Evolutionary conservation across 148 eudicot species (phyloP).

Genomic region (Mesembryanthemum crystallinum): DNA sequence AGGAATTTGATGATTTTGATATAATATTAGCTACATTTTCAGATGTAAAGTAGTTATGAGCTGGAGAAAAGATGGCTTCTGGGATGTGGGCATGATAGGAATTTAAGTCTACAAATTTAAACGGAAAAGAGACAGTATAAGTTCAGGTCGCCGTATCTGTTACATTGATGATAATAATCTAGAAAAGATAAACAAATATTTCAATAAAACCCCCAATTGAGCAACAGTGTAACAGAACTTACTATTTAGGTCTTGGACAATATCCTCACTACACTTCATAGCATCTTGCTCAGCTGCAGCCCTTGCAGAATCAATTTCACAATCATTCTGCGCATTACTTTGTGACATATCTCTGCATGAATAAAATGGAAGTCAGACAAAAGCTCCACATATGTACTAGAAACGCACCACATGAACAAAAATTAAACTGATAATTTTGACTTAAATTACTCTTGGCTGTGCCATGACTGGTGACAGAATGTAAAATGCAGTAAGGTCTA

Average conservation of each 20-base stretch:
- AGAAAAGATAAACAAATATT: not conserved
- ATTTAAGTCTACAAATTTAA: no score
- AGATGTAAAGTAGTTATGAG: no score
- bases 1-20: no score
- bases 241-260: constrained; percentile 53
- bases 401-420: not conserved
- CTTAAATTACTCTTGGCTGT: no score
- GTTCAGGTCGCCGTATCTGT: no score
- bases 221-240: constrained; percentile 7
- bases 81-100: no score
- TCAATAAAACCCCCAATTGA: not conserved
- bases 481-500: not conserved
- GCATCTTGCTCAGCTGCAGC: constrained; percentile 62
- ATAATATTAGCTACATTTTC: no score
- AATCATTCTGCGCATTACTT: constrained; percentile 58
- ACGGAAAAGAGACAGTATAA: no score
- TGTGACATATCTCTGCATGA: constrained; percentile 50
- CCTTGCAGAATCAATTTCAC: constrained; percentile 63
- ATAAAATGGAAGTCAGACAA: not conserved
- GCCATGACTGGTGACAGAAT: not conserved
- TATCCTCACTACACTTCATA: constrained; percentile 48
- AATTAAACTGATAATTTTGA: not conserved
- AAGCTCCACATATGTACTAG: not conserved
- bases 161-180: no score
- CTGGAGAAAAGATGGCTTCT: no score